Base-by-base conservation (phyloP, 2,329 filamentous ascomycete genomes). In the Sclerotiophoma versabilis region DNA sequence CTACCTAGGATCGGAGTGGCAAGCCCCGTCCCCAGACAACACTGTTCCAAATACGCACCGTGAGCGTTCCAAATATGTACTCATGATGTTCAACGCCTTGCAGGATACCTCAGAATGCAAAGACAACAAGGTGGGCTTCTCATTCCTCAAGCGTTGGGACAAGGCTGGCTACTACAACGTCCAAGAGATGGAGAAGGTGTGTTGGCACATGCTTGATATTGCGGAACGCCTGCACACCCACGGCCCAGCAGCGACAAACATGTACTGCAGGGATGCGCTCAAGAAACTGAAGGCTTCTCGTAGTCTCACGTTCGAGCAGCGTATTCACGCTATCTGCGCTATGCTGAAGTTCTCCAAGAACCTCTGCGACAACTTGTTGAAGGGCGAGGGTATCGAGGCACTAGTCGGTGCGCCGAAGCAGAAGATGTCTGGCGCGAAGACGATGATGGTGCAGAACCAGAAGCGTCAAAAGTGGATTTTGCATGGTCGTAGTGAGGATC, bases 311-410 rank as follows among this genome's bases (percentile, higher is more conserved):
- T 62, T 62, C 17, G 36, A 34, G 25, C 29, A 62, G 20, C 59
- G 59, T 9, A 53, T 62, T 14, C 9, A 45, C 3, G 36, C 37
- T 14, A 30, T 58, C 10, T 53, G 51, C 25, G 42, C 23, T 8
- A 41, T 60, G 27, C 36, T 60, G 3, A 22, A n/a, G 14, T 29
- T 41, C 12, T 50, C 50, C 32, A 62, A 62, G 29, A 23, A 19
- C 9, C 37, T 47, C 0, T 60, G 57, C 39, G 57, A 57, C 20
- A 53, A 52, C 7, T 23, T 62, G 25, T 49, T 62, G 52, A 62
- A 56, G 37, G 54, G 48, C 14, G 59, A 57, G 12, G 45, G 34
- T 5, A 25, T 58, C 11, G 54, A 54, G 29, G 32, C 29, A 0
- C 12, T 49, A 7, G 44, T 57, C 10, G 43, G 48, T 4, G 37